Conservation (phyloP, 495 filamentous ascomycete species). For the Chaetomidium leptoderma region DNA sequence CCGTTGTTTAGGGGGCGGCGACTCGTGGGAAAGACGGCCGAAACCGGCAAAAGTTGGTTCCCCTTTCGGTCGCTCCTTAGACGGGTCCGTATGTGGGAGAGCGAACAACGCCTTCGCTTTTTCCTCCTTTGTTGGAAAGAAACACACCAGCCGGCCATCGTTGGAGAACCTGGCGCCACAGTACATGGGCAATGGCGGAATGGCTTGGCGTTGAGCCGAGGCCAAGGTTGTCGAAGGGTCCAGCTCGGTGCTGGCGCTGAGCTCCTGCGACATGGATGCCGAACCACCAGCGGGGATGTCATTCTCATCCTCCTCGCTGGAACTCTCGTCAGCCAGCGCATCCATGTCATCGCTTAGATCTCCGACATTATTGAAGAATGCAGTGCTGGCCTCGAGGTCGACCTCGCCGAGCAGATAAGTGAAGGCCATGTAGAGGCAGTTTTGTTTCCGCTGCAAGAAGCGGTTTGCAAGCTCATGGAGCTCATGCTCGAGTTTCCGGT, state of each 20-base stretch:
- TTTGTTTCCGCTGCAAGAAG: constrained; percentile 63
- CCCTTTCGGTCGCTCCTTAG: constrained; percentile 57
- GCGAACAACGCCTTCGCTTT: constrained; percentile 59
- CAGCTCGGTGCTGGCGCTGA: constrained; percentile 48
- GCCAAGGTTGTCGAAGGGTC: constrained; percentile 45
- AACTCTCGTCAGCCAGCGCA: constrained; percentile 58
- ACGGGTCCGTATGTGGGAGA: constrained; percentile 54
- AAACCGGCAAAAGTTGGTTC: constrained; percentile 81
- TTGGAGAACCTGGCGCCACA: constrained; percentile 76
- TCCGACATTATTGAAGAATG: constrained; percentile 60
- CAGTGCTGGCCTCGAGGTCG: constrained; percentile 67
- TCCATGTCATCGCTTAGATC: constrained; percentile 61
- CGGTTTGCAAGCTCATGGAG: constrained; percentile 64
- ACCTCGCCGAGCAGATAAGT: constrained; percentile 82
- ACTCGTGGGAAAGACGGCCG: constrained; percentile 62
- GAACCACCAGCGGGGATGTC: constrained; percentile 51
- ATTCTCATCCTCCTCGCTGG: constrained; percentile 81
- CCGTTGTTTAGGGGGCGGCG: constrained; percentile 43
- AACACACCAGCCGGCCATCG: constrained; percentile 77
- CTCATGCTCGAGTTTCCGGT: constrained; percentile 60
- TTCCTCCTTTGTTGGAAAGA: constrained; percentile 79
- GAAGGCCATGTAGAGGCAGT: constrained; percentile 77
- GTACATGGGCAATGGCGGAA: constrained; percentile 67
- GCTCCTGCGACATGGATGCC: constrained; percentile 53
- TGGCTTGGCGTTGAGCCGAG: constrained; percentile 63